Percentiles rank a stretch among this genome's conserved stretches.
Evolutionary conservation across 2,329 filamentous ascomycete genomes (phyloP).

Genomic region (Leptographium lundbergii): DNA sequence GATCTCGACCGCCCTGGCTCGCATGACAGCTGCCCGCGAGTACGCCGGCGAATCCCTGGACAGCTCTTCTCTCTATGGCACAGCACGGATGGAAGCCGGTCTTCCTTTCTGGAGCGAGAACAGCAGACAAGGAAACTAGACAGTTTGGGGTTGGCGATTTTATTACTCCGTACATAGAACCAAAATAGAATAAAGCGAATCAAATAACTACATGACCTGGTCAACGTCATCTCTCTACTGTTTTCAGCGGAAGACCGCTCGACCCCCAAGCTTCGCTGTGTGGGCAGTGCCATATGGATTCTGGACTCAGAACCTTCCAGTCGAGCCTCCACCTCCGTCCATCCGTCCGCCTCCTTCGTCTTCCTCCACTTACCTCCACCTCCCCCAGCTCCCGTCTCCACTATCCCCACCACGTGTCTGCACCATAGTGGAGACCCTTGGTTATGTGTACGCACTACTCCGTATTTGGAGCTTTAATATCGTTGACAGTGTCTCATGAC

Average conservation of each 20-base stretch:
- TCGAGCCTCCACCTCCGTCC: neutral
- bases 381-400: neutral
- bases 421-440: neutral
- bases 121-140: constrained; percentile 1
- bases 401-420: neutral
- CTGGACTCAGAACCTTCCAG: too few relatives aligned
- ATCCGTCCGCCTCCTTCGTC: neutral
- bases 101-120: constrained; percentile 3
- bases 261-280: too few relatives aligned
- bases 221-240: too few relatives aligned
- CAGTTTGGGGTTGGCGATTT: neutral
- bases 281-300: too few relatives aligned
- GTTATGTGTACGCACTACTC: neutral
- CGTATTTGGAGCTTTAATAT: too few relatives aligned
- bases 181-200: neutral
- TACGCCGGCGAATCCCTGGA: constrained; percentile 1
- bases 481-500: too few relatives aligned
- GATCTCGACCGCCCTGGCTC: neutral
- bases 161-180: neutral
- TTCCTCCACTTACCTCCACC: neutral
- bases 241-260: too few relatives aligned
- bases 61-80: neutral
- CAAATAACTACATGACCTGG: too few relatives aligned
- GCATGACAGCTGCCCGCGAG: neutral
- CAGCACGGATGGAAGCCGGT: constrained; percentile 1